Evolutionary conservation across 2,329 filamentous ascomycete species (phyloP).

Genomic region (Monilinia polystroma): DNA sequence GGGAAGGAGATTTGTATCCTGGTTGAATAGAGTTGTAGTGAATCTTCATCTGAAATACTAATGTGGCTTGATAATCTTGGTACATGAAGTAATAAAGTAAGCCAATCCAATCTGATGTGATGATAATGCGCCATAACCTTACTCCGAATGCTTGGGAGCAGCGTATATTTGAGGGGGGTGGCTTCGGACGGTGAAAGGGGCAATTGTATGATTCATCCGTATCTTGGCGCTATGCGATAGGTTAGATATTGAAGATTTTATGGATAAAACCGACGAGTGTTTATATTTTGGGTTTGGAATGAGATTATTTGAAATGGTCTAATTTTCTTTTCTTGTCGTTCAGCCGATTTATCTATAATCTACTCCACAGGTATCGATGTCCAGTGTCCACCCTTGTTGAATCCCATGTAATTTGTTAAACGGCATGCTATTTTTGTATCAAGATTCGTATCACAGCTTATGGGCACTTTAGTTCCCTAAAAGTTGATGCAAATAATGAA

Average conservation of each 20-base stretch:
- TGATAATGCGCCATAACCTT: neutral
- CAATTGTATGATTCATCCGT: neutral
- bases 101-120: constrained; percentile 12
- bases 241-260: neutral
- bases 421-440: constrained; percentile 1
- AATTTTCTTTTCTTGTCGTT: too few species aligned
- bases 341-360: too few species aligned
- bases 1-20: neutral
- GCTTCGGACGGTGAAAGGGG: neutral
- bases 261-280: neutral
- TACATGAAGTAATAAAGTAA: neutral
- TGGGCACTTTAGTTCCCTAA: too few species aligned
- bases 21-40: neutral
- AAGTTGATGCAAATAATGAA: too few species aligned
- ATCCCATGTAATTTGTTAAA: neutral
- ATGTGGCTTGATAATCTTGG: constrained; percentile 1
- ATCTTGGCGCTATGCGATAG: constrained; percentile 5
- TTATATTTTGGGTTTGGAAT: neutral
- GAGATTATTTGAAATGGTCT: too few species aligned
- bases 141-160: neutral
- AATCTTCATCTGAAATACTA: too few species aligned
- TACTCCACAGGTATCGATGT: too few species aligned
- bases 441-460: constrained; percentile 4
- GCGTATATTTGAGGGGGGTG: neutral
- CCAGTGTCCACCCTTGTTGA: neutral